Conservation (phyloP, 2,329 filamentous ascomycete genomes). For the Podosphaera xanthii region DNA sequence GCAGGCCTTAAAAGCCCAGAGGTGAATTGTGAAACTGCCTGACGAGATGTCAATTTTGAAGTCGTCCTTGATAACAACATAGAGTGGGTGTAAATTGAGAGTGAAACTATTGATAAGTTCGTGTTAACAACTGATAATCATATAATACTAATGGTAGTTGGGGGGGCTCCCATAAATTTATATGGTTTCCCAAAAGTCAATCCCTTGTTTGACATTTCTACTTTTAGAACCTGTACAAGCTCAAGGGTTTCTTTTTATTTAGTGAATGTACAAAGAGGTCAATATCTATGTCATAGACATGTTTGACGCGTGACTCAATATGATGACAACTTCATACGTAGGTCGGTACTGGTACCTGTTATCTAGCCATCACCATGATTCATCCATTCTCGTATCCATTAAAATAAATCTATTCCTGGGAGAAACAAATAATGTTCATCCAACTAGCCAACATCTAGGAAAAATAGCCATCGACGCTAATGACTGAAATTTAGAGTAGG, state of each 20-base stretch:
- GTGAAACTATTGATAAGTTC: background rate
- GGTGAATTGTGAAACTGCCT: conserved; percentile 11
- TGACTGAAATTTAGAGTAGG: too few relatives aligned
- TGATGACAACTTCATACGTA: background rate
- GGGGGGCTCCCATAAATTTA: background rate
- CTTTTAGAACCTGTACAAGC: background rate
- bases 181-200: background rate
- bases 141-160: too few relatives aligned
- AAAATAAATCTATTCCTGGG: too few relatives aligned
- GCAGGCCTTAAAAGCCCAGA: conserved; percentile 10
- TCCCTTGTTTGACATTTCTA: background rate
- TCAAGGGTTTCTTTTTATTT: background rate
- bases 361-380: too few relatives aligned
- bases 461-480: too few relatives aligned
- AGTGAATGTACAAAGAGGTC: background rate
- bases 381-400: too few relatives aligned
- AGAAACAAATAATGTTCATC: too few relatives aligned
- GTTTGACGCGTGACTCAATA: background rate
- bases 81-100: conserved; percentile 2
- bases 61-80: conserved; percentile 13
- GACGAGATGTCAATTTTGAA: conserved; percentile 9
- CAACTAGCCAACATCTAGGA: too few relatives aligned
- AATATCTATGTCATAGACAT: background rate
- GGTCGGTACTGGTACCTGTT: too few relatives aligned
- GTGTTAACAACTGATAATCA: background rate